These are phyloP conservation scores for Emericellopsis atlantica DNA, from an alignment of 2,329 filamentous ascomycete species.

Conservation along the genomic window DNA sequence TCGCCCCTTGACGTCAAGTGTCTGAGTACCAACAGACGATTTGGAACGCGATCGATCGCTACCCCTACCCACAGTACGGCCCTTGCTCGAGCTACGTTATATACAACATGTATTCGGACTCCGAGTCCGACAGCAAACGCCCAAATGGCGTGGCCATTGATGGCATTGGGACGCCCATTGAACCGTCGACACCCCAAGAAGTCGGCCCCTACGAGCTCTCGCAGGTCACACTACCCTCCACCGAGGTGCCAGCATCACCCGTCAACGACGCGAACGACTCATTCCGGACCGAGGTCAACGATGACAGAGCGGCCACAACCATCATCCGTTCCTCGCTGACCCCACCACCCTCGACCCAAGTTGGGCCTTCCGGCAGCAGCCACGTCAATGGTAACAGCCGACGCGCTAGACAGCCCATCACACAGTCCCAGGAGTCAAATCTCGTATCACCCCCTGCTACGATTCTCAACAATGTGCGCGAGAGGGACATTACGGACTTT, in stretches of 20 bases:
- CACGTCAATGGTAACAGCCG: constrained; percentile 9
- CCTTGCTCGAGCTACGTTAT: background rate
- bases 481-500: constrained; percentile 24
- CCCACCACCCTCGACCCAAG: constrained; percentile 42
- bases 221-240: constrained; percentile 43
- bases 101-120: constrained; percentile 21
- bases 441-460: constrained; percentile 44
- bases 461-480: constrained; percentile 19
- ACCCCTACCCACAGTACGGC: background rate
- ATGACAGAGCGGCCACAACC: constrained; percentile 27
- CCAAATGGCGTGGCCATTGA: constrained; percentile 16
- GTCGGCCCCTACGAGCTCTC: constrained; percentile 21
- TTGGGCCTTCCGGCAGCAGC: constrained; percentile 16
- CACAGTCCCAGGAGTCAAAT: constrained; percentile 30
- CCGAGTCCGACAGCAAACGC: constrained; percentile 17
- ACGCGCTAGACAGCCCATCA: constrained; percentile 10
- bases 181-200: constrained; percentile 18
- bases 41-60: no score
- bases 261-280: constrained; percentile 29
- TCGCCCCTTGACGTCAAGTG: no score
- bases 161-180: constrained; percentile 17
- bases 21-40: background rate
- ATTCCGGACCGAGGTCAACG: constrained; percentile 36
- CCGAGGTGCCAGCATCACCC: constrained; percentile 41
- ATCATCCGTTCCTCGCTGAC: constrained; percentile 46